A percentile compares a stretch with the other conserved stretches of the same genome.
Conservation (phyloP, 1,139 yeast genomes). For the Geotrichum cucujoidarum region DNA sequence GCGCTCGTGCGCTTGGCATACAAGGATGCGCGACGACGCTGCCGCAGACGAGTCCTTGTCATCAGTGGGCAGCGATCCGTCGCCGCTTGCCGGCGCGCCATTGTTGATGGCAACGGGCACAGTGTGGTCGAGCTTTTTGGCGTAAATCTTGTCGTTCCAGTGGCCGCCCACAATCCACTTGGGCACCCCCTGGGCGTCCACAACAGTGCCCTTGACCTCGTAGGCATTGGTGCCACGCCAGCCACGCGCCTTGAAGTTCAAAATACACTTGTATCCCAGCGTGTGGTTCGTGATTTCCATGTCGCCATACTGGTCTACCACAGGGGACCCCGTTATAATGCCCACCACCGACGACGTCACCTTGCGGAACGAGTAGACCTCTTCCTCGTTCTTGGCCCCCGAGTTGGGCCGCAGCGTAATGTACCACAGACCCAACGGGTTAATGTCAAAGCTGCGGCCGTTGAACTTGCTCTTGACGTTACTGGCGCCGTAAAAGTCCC, state of each 20-base stretch:
- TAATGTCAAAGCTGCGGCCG: conserved; percentile 91
- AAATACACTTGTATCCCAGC: conserved; percentile 72
- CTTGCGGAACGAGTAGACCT: conserved; percentile 86
- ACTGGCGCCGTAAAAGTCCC: conserved; percentile 96
- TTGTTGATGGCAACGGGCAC: conserved; percentile 21
- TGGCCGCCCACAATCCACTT: conserved; percentile 79
- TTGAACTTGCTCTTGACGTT: conserved; percentile 84
- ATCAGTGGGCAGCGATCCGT: conserved; percentile 23
- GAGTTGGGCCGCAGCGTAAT: conserved; percentile 70
- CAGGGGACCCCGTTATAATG: conserved; percentile 88
- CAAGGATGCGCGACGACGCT: conserved; percentile 44
- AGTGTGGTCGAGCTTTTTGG: conserved; percentile 47
- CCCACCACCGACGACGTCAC: conserved; percentile 94
- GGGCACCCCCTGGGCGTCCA: conserved; percentile 44
- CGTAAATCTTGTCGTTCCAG: conserved; percentile 87
- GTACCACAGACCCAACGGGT: conserved; percentile 91
- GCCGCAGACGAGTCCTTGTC: background rate
- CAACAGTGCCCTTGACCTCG: conserved; percentile 78
- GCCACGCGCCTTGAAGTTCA: conserved; percentile 85
- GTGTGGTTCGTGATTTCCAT: conserved; percentile 82
- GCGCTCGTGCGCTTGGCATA: conserved; percentile 86
- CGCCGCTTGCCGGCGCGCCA: conserved; percentile 21
- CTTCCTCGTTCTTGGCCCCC: conserved; percentile 50
- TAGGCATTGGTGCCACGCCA: conserved; percentile 93
- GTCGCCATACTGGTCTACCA: conserved; percentile 89